A percentile compares a stretch with the other conserved stretches of the same genome.
Evolutionary conservation across 2,329 filamentous ascomycete genomes (phyloP).

Genomic region (Calonectria montana): DNA sequence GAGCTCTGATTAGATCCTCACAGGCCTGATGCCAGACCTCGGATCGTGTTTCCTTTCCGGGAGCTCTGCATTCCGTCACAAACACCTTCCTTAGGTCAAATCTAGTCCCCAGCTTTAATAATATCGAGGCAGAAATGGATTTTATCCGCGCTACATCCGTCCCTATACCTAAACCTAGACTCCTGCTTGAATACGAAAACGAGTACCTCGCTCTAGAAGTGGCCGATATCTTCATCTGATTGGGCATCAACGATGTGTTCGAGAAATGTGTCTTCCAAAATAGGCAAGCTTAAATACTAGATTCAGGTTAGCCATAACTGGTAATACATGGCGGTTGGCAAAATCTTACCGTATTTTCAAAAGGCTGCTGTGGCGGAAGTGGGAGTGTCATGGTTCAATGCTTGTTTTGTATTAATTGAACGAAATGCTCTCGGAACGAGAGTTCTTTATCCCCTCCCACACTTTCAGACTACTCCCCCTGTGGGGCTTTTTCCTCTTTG

Average conservation of each 20-base stretch:
- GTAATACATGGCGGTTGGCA: neutral
- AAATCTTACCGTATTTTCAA: neutral
- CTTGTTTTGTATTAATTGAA: neutral
- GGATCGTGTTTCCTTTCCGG: neutral
- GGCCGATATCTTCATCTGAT: neutral
- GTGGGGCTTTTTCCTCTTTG: too few relatives aligned
- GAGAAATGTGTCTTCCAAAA: neutral
- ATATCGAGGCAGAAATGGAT: neutral
- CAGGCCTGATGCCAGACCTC: neutral
- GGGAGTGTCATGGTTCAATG: neutral
- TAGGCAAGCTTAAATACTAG: neutral
- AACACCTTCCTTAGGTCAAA: neutral
- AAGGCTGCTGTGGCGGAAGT: neutral
- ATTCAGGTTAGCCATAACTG: neutral
- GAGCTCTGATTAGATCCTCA: neutral
- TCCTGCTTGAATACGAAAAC: too few relatives aligned
- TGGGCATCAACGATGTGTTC: neutral
- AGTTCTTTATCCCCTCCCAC: too few relatives aligned
- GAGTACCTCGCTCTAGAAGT: neutral
- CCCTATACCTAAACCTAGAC: neutral
- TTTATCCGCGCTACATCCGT: neutral
- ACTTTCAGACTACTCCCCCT: too few relatives aligned
- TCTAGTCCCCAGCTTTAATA: neutral
- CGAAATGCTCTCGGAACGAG: too few relatives aligned
- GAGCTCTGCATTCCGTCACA: neutral